Evolutionary conservation across 129 eudicot genomes (phyloP), one percentile per base, ranked within the genome.

Genomic region (Kitagawia praeruptora): DNA sequence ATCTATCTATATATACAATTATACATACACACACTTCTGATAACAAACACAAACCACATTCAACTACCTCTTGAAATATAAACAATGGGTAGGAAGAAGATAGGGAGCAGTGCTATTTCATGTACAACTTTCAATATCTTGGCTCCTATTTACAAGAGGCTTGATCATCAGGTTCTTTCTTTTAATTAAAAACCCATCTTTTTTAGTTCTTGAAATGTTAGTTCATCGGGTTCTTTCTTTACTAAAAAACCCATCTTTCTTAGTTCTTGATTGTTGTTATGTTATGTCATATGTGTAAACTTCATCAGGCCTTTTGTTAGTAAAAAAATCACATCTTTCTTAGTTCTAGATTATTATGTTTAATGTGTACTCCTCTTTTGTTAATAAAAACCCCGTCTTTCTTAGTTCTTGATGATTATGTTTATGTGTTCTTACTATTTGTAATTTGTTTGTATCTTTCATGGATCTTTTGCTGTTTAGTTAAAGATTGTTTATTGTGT

Each of bases 91-190:
- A 66, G 54, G 63, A 46, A 27, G 45, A 78, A 42, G 82, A 42
- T 77, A 86, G 49, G 47, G 71, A 61, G 88, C 83, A 69, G 81
- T 91, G 80, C 83, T 86, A 82, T 92, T 82, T 88, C 97, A 45
- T 92, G 97, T 78, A 90, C 97, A 38, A 92, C 97, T 58, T 92
- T 92, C 83, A 92, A 92, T 40, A 92, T 92, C 75, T 90, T 92
- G 19, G 97, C 97, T 5, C 97, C 97, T 74, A 92, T 92, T 77
- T 92, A 92, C 85, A 92, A 92, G 41, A 82, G 97, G 70, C 87
- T 90, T 66, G 75, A 84, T 80, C 86, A 84, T 10, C 83, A 90
- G 91, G 97, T 88, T 42, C 10, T 15, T 71, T 19, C 19, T 21
- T 51, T 73, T 34, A 34, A 1, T n/a, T 58, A 58, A 58, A 58